Conservation (phyloP, 2,329 filamentous ascomycete genomes). For the Botrytis byssoidea region DNA sequence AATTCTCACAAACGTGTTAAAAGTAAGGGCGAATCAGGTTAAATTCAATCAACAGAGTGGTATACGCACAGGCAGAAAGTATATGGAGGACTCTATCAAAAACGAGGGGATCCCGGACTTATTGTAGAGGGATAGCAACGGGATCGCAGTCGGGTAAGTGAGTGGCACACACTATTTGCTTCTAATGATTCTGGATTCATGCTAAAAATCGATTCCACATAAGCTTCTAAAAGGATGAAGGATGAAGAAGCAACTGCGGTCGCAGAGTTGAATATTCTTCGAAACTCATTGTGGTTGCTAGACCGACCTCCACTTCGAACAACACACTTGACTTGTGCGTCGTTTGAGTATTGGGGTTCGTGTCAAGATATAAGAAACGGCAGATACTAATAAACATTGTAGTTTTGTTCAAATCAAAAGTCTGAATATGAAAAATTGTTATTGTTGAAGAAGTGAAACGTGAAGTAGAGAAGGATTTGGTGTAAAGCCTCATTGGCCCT, state of each 20-base stretch:
- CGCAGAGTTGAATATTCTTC: neutral
- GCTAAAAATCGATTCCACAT: neutral
- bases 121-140: neutral
- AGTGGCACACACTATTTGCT: neutral
- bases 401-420: neutral
- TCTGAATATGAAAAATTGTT: neutral
- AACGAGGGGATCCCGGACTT: neutral
- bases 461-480: neutral
- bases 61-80: neutral
- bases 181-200: neutral
- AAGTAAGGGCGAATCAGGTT: neutral
- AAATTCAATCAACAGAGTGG: neutral
- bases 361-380: neutral
- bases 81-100: neutral
- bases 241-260: neutral
- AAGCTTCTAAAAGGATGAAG: neutral
- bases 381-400: neutral
- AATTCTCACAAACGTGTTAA: neutral
- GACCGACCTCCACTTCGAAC: neutral
- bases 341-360: neutral
- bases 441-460: too few species aligned
- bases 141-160: neutral
- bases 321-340: neutral
- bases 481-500: neutral
- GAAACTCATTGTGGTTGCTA: neutral